Evolutionary conservation across 441 rosid genomes (phyloP).

Genomic region (Gossypium schwendimanii): DNA sequence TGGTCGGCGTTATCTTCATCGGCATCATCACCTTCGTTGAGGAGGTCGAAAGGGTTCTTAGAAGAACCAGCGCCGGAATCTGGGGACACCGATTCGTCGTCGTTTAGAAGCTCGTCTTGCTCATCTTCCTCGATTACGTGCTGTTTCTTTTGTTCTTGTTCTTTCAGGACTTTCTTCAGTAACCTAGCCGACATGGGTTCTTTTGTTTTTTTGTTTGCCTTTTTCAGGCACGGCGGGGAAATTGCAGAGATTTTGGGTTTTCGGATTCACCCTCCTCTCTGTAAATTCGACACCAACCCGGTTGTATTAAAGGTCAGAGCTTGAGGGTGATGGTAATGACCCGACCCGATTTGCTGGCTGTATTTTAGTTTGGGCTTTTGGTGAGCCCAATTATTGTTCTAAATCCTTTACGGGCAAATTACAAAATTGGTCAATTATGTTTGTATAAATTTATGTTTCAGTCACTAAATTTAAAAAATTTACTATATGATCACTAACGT

Average conservation of each 20-base stretch:
- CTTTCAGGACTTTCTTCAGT: constrained; percentile 66
- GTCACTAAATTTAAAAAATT: too few species aligned
- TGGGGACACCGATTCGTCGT: constrained; percentile 35
- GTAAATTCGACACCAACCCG: neutral
- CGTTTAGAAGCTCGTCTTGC: constrained; percentile 24
- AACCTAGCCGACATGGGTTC: constrained; percentile 59
- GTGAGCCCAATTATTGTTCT: neutral
- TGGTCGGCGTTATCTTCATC: constrained; percentile 32
- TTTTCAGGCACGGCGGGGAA: neutral
- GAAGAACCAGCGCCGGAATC: constrained; percentile 32
- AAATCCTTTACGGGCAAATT: too few species aligned
- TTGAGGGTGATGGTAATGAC: neutral
- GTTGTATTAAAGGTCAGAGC: neutral
- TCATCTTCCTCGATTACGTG: constrained; percentile 29
- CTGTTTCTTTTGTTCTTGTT: constrained; percentile 51
- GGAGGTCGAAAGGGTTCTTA: constrained; percentile 68
- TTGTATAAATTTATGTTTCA: too few species aligned
- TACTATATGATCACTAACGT: too few species aligned
- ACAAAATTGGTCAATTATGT: too few species aligned
- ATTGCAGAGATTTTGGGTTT: constrained; percentile 8
- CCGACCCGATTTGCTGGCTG: neutral
- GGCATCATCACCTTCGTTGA: constrained; percentile 44
- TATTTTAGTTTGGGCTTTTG: neutral
- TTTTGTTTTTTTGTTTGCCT: neutral
- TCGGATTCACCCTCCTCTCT: neutral